Evolutionary conservation across 768 basidiomycete species (phyloP), one percentile per base, ranked within the genome.

Genomic region (Cubamyces sp.): DNA sequence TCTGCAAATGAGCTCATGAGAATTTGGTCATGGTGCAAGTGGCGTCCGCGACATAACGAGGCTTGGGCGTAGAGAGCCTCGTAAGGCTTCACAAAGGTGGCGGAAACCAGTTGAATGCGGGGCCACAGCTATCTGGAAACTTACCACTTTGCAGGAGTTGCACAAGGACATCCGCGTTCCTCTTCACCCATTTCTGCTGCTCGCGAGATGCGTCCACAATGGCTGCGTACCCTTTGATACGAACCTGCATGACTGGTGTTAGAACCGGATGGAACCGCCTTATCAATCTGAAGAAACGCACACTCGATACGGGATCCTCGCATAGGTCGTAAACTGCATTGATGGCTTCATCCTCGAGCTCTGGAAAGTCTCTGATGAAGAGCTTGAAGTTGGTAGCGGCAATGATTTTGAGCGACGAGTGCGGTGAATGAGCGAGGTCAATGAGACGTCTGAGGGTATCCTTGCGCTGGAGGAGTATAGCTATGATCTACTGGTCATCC

Each of bases 291-390:
- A 40, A 9, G 16, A 28, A 28, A 61, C 78, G 45, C 65, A 87
- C 88, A 64, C 76, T 75, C 14, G 80, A 66, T 41, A 81, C 80
- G 50, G 82, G 82, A 75, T 91, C 89, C 71, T 91, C 89, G 70
- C 89, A 91, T 0, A 91, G 75, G 74, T 91, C 89, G 67, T 90
- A 91, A 14, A 91, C 81, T n/a, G 87, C 86, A 66, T 91, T 87
- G 68, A 91, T 88, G 6, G 87, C 87, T 21, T 82, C 82, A 66
- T 91, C 90, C 70, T 89, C 86, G n/a, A 87, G 75, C 47, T 88
- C 89, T 0, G 85, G 83, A 66, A 88, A 87, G 72, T 87, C 84
- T 64, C 76, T 82, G 76, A 90, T 84, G 70, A 86, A 86, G 51
- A 74, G 65, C 37, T 77, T 81, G 58, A 91, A 82, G 54, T 85